phyloP scores from a whole-genome alignment of 2,329 filamentous ascomycete species.

The Fusarium devonianum region DNA sequence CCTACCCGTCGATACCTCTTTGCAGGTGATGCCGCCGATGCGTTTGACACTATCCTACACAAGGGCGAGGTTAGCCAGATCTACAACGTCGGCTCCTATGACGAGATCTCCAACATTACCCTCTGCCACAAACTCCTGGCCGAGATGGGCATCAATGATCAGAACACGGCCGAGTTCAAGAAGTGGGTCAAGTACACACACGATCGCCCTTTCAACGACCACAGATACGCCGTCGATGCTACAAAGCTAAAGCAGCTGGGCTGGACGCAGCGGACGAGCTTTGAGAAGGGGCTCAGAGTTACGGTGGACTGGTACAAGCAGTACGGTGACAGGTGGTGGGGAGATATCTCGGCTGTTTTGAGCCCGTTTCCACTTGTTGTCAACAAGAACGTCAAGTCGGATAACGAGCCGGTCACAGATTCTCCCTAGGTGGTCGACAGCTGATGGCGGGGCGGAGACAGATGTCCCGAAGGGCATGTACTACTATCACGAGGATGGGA shows the following conservation, averaged over 20 bases:
- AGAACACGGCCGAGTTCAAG: constrained; percentile 60
- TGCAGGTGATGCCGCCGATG: constrained; percentile 80
- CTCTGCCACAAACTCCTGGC: constrained; percentile 72
- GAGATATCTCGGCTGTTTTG: constrained; percentile 72
- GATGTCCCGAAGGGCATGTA: too few species aligned
- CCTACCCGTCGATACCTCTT: constrained; percentile 80
- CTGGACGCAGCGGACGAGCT: constrained; percentile 72
- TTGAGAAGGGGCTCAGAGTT: constrained; percentile 67
- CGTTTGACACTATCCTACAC: constrained; percentile 85
- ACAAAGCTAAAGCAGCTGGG: constrained; percentile 71
- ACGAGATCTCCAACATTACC: constrained; percentile 79
- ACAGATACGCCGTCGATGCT: constrained; percentile 75
- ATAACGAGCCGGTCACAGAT: too few species aligned
- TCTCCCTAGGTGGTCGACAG: too few species aligned
- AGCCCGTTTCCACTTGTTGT: constrained; percentile 71
- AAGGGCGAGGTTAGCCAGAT: constrained; percentile 75
- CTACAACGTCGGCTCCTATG: constrained; percentile 82
- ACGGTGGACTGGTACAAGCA: constrained; percentile 75
- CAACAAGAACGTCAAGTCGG: constrained; percentile 62
- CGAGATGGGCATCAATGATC: constrained; percentile 64
- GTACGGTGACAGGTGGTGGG: constrained; percentile 75
- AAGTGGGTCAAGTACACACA: constrained; percentile 77
- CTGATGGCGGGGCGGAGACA: too few species aligned
- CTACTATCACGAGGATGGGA: too few species aligned
- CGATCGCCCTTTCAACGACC: constrained; percentile 81